These are phyloP conservation scores for Angophora floribunda DNA, from an alignment of 345 rosid species.

Conservation along the genomic window DNA sequence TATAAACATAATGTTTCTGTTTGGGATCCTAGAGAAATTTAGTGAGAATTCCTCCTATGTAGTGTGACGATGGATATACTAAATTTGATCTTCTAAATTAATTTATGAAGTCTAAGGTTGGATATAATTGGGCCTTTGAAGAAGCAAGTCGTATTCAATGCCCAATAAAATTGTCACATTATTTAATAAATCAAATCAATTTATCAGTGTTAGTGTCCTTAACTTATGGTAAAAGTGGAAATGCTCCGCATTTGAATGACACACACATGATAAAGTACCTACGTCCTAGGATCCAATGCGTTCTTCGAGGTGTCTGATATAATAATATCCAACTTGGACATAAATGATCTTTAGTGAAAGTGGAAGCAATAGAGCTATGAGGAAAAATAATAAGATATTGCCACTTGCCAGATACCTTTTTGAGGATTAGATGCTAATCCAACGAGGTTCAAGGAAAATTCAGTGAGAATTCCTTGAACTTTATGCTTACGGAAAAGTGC, in stretches of 20 bases:
- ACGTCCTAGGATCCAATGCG: background rate
- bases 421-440: background rate
- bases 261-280: background rate
- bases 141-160: background rate
- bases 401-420: background rate
- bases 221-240: background rate
- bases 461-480: no score
- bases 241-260: background rate
- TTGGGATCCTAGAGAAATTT: background rate
- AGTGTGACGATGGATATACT: background rate
- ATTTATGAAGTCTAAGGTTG: background rate
- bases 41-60: background rate
- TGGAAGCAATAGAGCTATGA: background rate
- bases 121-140: background rate
- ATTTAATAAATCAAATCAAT: background rate
- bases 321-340: background rate
- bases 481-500: background rate
- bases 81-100: background rate
- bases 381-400: background rate
- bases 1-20: background rate
- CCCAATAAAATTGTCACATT: background rate
- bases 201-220: background rate
- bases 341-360: background rate
- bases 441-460: background rate
- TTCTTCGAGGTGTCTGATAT: background rate